These are phyloP conservation scores for Physcomitrellopsis africana DNA, from an alignment of 225 moss, liverwort and hornwort species.

Conservation along the genomic window DNA sequence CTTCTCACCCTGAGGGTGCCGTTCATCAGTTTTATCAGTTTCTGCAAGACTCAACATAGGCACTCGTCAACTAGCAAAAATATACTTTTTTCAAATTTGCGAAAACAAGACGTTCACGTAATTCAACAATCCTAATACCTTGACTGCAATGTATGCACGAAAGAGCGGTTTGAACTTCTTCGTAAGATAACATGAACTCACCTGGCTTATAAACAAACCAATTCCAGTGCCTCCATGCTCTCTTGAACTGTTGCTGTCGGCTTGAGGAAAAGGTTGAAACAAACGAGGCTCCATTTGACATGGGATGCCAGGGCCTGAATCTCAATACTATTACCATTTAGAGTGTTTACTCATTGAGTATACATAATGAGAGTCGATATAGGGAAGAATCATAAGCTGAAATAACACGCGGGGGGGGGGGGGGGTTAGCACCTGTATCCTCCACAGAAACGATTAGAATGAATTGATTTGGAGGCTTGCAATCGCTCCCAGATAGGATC, in stretches of 20 bases:
- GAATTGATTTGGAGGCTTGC: conserved; percentile 37
- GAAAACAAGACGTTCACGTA: not conserved
- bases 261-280: conserved; percentile 86
- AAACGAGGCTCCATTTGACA: conserved; percentile 71
- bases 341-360: not conserved
- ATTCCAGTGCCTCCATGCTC: conserved; percentile 91
- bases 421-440: conserved; percentile 63
- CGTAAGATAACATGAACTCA: conserved; percentile 25
- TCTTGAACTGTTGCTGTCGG: conserved; percentile 72
- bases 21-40: conserved; percentile 89
- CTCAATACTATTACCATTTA: conserved; percentile 12
- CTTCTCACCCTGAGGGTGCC: conserved; percentile 75
- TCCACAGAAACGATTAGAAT: conserved; percentile 72
- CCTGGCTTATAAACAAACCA: conserved; percentile 86
- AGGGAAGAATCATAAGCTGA: too few relatives aligned
- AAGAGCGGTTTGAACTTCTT: not conserved
- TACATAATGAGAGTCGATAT: too few relatives aligned
- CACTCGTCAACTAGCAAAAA: conserved; percentile 19
- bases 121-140: not conserved
- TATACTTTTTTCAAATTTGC: not conserved
- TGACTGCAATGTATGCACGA: not conserved
- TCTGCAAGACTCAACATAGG: conserved; percentile 52
- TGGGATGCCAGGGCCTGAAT: conserved; percentile 78
- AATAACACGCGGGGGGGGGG: not conserved
- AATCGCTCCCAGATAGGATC: conserved; percentile 30